Percentiles rank a stretch among this genome's conserved stretches.
phyloP scores from a whole-genome alignment of 2,329 filamentous ascomycete genomes.

The Ophiostoma montium region DNA sequence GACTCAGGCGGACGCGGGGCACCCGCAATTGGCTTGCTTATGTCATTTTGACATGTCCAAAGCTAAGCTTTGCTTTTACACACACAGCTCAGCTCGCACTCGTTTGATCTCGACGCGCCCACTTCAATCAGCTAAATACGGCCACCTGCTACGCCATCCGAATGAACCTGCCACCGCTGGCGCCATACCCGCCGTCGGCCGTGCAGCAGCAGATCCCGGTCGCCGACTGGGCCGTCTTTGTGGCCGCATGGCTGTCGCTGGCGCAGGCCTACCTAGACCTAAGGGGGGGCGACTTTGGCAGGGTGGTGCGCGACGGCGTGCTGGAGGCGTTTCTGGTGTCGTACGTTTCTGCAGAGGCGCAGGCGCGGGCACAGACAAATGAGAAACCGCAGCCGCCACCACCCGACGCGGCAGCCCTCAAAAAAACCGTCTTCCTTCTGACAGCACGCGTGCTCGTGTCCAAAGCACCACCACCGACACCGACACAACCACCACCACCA shows the following conservation, averaged over 20 bases:
- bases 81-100: too few species aligned
- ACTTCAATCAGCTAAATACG: too few species aligned
- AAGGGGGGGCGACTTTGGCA: constrained; percentile 38
- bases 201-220: constrained; percentile 49
- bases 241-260: constrained; percentile 63
- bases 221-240: constrained; percentile 62
- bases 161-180: constrained; percentile 50
- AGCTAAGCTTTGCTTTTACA: too few species aligned
- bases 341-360: constrained; percentile 44
- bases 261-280: constrained; percentile 50
- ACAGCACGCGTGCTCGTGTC: constrained; percentile 32
- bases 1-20: background rate
- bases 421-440: constrained; percentile 52
- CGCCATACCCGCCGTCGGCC: constrained; percentile 54
- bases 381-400: constrained; percentile 13
- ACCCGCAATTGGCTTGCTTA: background rate
- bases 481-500: background rate
- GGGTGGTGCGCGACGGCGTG: constrained; percentile 32
- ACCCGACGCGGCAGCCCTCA: constrained; percentile 26
- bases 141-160: background rate
- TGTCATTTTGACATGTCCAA: background rate
- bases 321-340: constrained; percentile 50
- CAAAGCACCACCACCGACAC: background rate
- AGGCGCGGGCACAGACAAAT: constrained; percentile 18
- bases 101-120: too few species aligned